A percentile compares a stretch with the other conserved stretches of the same genome.
Evolutionary conservation across 1,139 yeast species (phyloP).

Genomic region (Suhomyces choctaworum): DNA sequence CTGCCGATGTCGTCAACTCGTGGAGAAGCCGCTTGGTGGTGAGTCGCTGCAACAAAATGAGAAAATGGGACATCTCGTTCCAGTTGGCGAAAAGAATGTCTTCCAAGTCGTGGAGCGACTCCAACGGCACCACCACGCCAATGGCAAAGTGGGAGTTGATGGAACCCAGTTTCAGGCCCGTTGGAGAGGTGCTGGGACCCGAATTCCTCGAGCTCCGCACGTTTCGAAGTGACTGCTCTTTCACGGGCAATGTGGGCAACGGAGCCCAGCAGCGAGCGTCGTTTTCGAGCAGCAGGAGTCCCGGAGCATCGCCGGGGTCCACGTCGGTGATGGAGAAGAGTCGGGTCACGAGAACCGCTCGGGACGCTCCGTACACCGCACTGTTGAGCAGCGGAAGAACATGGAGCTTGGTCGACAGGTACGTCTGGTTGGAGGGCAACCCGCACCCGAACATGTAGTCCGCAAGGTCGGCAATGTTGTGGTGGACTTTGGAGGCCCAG

Average conservation of each 20-base stretch:
- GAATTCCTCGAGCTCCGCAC: slow-evolving; percentile 2
- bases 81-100: slow-evolving; percentile 51
- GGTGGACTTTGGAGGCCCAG: slow-evolving; percentile 32
- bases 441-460: slow-evolving; percentile 62
- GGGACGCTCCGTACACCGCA: slow-evolving; percentile 28
- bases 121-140: slow-evolving; percentile 50
- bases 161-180: slow-evolving; percentile 8
- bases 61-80: slow-evolving; percentile 46
- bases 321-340: slow-evolving; percentile 44
- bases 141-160: slow-evolving; percentile 46
- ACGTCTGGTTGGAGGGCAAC: slow-evolving; percentile 50
- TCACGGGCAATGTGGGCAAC: slow-evolving; percentile 32
- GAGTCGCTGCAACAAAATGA: slow-evolving; percentile 40
- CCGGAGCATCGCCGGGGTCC: slow-evolving; percentile 14
- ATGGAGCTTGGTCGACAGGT: slow-evolving; percentile 49
- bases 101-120: slow-evolving; percentile 30
- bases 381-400: slow-evolving; percentile 43
- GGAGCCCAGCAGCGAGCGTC: slow-evolving; percentile 30
- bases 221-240: slow-evolving; percentile 11
- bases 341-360: slow-evolving; percentile 47
- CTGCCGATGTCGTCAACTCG: slow-evolving; percentile 15
- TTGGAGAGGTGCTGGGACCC: not conserved
- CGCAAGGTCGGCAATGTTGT: slow-evolving; percentile 45
- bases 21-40: slow-evolving; percentile 38
- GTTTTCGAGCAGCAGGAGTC: slow-evolving; percentile 2